Conservation (phyloP, 2,329 filamentous ascomycete species). For the Curvularia sp. region DNA sequence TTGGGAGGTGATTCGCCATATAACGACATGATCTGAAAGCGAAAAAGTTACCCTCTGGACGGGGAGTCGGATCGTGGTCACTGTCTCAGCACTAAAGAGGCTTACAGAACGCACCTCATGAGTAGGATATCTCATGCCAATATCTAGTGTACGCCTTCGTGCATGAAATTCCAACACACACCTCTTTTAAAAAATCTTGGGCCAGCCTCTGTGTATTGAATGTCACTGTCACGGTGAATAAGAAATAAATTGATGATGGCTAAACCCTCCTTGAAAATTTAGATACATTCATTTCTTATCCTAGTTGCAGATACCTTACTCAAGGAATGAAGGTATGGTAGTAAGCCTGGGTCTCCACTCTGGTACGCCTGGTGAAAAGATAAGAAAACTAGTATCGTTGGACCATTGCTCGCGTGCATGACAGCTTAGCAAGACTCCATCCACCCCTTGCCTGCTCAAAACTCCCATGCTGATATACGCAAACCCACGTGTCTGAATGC, state of each 20-base stretch:
- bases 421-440: too few species aligned
- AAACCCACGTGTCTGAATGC: background rate
- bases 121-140: too few species aligned
- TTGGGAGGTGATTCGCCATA: constrained; percentile 52
- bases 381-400: too few species aligned
- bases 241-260: too few species aligned
- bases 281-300: background rate
- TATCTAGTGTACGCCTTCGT: too few species aligned
- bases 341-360: background rate
- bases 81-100: background rate
- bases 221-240: too few species aligned
- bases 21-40: background rate
- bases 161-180: too few species aligned
- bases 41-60: background rate
- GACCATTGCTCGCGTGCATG: too few species aligned
- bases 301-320: background rate
- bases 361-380: background rate
- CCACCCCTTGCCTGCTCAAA: too few species aligned
- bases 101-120: background rate
- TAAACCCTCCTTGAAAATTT: background rate
- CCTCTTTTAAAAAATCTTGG: too few species aligned
- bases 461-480: background rate
- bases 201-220: too few species aligned
- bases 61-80: background rate
- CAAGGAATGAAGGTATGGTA: background rate